Evolutionary conservation across 768 basidiomycete genomes (phyloP).

Genomic region (Symmetrospora coprosmae): DNA sequence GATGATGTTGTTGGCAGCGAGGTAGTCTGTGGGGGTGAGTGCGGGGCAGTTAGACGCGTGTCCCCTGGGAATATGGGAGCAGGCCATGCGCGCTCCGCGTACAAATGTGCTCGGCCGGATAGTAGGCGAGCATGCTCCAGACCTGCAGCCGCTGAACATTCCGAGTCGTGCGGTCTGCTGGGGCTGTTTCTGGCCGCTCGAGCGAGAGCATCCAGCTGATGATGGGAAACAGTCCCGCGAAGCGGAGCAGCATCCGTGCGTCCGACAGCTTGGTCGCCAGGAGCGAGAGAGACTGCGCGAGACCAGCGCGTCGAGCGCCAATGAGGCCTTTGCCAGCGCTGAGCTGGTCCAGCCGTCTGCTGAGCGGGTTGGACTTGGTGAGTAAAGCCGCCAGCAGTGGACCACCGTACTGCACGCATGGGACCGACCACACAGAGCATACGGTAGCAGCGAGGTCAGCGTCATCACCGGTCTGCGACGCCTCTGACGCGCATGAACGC

Average conservation of each 20-base stretch:
- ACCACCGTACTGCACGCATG: not conserved
- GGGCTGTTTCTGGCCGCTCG: constrained; percentile 23
- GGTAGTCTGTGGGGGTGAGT: not conserved
- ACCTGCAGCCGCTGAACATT: constrained; percentile 32
- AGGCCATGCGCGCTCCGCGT: constrained; percentile 2
- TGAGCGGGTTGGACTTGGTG: not conserved
- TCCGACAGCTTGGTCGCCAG: not conserved
- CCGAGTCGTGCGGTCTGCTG: constrained; percentile 21
- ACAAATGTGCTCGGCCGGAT: constrained; percentile 36
- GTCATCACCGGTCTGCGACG: too few relatives aligned
- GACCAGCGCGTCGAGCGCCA: not conserved
- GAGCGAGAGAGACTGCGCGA: not conserved
- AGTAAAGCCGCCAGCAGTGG: not conserved
- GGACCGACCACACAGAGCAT: not conserved
- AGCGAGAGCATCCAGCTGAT: constrained; percentile 29
- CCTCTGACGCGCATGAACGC: not conserved
- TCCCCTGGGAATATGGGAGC: not conserved
- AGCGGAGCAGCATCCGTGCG: constrained; percentile 19
- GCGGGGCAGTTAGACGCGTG: not conserved
- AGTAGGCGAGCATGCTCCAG: constrained; percentile 35
- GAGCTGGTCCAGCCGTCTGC: not conserved
- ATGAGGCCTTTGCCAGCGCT: not conserved
- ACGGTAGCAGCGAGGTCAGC: not conserved
- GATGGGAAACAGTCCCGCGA: constrained; percentile 31
- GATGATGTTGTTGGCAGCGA: constrained; percentile 2